Evolutionary conservation across 805 yeast genomes (phyloP), one percentile per base, ranked within the genome.

Genomic region (Grigorovia transvaalensis): DNA sequence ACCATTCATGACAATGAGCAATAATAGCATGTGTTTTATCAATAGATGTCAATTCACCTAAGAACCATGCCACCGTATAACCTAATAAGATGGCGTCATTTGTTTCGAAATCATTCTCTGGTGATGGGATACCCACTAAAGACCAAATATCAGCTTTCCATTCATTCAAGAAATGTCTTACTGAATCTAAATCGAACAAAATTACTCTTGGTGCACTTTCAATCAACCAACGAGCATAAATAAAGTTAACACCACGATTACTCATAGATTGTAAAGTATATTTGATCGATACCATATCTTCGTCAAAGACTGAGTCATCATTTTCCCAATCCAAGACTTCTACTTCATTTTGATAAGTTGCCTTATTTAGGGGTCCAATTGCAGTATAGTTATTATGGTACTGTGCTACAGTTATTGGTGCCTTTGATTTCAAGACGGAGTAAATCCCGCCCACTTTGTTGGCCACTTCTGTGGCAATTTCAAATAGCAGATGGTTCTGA

Each of bases 381-480:
- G 89, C 74, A 23, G 88, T 81, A 71, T 91, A 91, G 51, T 96
- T 76, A 60, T 85, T 88, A 57, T 86, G 79, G 70, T 89, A 93
- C 69, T 91, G 97, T 44, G 95, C 89, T 49, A 86, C 91, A 9
- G 99, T 91, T 54, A 90, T 89, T 9, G 97, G 97, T 8, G 97
- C 97, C 70, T 91, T 91, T 11, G 96, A 88, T 68, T 93, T 93
- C 64, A 91, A 77, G 50, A 91, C 99, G 7, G 98, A 90, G 73
- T 91, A 91, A 67, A 91, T 91, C 41, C 99, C 99, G 49, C 99
- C 99, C 20, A 91, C 98, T 62, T 95, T 77, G 74, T 93, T 90
- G 62, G 98, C 98, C 49, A 91, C 97, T 68, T 91, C 99, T 1
- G 99, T 91, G 55, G 98, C 96, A 46, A 88, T 85, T 73, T 91